phyloP scores from a whole-genome alignment of 2,329 filamentous ascomycete species.

The Paramyrothecium sp. region DNA sequence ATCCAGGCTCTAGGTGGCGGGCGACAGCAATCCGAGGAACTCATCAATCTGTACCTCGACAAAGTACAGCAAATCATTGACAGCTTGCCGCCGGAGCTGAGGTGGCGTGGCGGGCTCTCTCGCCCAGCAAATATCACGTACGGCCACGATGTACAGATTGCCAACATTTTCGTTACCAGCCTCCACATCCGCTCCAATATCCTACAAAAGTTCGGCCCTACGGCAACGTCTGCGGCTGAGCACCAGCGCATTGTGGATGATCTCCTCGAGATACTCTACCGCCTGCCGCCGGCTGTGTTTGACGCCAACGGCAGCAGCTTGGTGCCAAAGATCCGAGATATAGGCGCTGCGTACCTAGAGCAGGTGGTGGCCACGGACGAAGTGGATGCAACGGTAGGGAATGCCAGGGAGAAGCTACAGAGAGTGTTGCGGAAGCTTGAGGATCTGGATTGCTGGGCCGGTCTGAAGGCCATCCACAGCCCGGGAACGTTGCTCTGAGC shows the following conservation, averaged over 20 bases:
- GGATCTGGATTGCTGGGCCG: conserved; percentile 29
- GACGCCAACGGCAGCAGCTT: conserved; percentile 30
- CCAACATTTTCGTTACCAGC: conserved; percentile 34
- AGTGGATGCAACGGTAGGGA: conserved; percentile 2
- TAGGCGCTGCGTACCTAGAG: conserved; percentile 31
- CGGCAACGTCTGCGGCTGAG: conserved; percentile 11
- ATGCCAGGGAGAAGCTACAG: conserved; percentile 21
- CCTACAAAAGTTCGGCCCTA: conserved; percentile 26
- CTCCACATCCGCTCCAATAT: conserved; percentile 34
- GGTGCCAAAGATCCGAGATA: conserved; percentile 35
- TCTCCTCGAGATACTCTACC: conserved; percentile 31
- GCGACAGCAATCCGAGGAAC: conserved; percentile 5
- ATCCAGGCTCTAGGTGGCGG: conserved; percentile 14
- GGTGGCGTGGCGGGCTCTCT: conserved; percentile 33
- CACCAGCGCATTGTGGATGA: conserved; percentile 32
- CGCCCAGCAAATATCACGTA: conserved; percentile 24
- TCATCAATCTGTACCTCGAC: conserved; percentile 10
- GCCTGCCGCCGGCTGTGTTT: conserved; percentile 28
- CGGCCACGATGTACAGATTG: conserved; percentile 34
- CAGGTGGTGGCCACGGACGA: conserved; percentile 14
- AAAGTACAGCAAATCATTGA: conserved; percentile 27
- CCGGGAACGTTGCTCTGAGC: background rate
- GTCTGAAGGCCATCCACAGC: conserved; percentile 8
- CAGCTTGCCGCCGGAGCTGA: conserved; percentile 27
- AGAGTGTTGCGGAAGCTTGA: conserved; percentile 25